phyloP scores from a whole-genome alignment of 208 protist genomes.

The Trypanosoma scelopori region DNA sequence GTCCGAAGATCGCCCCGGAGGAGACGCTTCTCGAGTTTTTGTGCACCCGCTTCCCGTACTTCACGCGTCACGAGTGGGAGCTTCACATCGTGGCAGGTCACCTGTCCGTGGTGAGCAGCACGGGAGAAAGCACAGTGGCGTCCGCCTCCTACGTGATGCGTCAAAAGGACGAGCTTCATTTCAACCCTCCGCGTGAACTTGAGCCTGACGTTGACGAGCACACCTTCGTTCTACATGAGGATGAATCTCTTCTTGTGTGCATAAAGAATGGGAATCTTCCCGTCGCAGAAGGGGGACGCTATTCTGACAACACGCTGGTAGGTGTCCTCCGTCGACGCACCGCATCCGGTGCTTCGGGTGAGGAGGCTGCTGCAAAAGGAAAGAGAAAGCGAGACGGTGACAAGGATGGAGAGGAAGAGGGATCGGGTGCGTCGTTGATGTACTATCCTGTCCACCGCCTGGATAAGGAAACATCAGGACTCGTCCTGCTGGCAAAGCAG shows the following conservation, averaged over 20 bases:
- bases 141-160: conserved; percentile 32
- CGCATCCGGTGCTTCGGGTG: background rate
- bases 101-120: conserved; percentile 25
- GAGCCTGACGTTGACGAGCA: conserved; percentile 72
- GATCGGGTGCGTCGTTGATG: background rate
- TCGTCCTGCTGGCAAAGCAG: conserved; percentile 60
- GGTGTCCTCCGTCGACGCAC: conserved; percentile 38
- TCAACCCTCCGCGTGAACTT: conserved; percentile 63
- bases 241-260: conserved; percentile 53
- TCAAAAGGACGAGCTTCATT: conserved; percentile 62
- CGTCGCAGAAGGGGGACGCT: conserved; percentile 81
- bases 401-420: background rate
- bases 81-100: conserved; percentile 52
- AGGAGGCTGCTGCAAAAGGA: background rate
- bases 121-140: conserved; percentile 15
- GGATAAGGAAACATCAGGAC: conserved; percentile 88
- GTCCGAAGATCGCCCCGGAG: conserved; percentile 42
- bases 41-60: conserved; percentile 53
- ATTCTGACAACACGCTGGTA: conserved; percentile 78
- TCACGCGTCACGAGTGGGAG: conserved; percentile 46
- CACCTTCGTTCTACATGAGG: conserved; percentile 56
- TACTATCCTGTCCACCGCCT: conserved; percentile 68
- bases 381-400: conserved; percentile 9
- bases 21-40: conserved; percentile 59
- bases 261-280: conserved; percentile 83